A percentile compares a stretch with the other conserved stretches of the same genome.
These are phyloP conservation scores for Terana coerulea DNA, from an alignment of 768 basidiomycete species.

Conservation along the genomic window DNA sequence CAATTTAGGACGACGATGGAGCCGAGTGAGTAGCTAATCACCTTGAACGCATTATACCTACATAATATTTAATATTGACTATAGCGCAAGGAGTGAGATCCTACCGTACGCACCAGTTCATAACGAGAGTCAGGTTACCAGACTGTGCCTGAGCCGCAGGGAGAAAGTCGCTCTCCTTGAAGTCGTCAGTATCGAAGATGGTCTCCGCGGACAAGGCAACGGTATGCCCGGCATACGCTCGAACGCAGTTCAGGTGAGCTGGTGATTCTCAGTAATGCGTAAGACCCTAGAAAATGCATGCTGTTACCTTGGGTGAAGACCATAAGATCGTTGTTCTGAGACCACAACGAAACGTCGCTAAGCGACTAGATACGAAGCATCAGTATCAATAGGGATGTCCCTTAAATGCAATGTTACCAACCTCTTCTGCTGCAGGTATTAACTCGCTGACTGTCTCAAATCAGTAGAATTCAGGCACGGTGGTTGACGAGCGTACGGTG, in stretches of 20 bases:
- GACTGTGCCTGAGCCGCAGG: slow-evolving; percentile 39
- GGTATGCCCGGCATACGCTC: slow-evolving; percentile 62
- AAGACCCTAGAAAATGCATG: too few relatives aligned
- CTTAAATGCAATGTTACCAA: slow-evolving; percentile 26
- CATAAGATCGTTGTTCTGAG: slow-evolving; percentile 49
- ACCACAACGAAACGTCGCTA: slow-evolving; percentile 53
- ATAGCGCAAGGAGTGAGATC: not conserved
- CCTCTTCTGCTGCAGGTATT: slow-evolving; percentile 57
- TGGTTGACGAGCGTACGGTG: slow-evolving; percentile 42
- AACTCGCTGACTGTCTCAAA: slow-evolving; percentile 50
- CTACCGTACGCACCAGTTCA: slow-evolving; percentile 53
- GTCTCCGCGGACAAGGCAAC: slow-evolving; percentile 43
- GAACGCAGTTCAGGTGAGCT: slow-evolving; percentile 62
- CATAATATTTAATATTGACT: not conserved
- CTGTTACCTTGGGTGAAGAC: slow-evolving; percentile 54
- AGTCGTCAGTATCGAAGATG: slow-evolving; percentile 57
- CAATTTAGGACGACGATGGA: not conserved
- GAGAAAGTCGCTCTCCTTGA: slow-evolving; percentile 53
- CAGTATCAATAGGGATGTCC: not conserved
- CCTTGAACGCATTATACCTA: slow-evolving; percentile 69
- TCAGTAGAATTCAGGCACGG: not conserved
- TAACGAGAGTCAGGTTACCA: slow-evolving; percentile 46
- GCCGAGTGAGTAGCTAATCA: too few relatives aligned
- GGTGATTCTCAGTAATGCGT: not conserved
- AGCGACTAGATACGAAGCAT: slow-evolving; percentile 38